A percentile compares a stretch with the other conserved stretches of the same genome.
These are phyloP conservation scores for Starmera stellimalicola DNA, from an alignment of 1,139 yeast genomes.

Conservation along the genomic window DNA sequence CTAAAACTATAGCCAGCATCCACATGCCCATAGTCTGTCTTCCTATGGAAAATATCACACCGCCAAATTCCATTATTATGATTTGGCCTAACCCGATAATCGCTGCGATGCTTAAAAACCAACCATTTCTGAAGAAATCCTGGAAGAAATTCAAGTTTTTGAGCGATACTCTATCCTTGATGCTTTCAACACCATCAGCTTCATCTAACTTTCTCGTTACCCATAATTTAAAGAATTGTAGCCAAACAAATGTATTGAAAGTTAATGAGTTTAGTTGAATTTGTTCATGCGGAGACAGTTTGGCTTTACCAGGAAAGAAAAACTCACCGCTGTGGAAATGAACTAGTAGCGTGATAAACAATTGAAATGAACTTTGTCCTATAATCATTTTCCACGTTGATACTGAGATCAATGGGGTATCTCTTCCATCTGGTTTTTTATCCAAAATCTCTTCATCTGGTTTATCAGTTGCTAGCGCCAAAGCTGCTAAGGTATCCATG, in stretches of 20 bases:
- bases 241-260: slow-evolving; percentile 95
- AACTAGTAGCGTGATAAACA: slow-evolving; percentile 64
- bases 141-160: slow-evolving; percentile 72
- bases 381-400: slow-evolving; percentile 99
- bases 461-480: slow-evolving; percentile 95
- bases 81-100: slow-evolving; percentile 81
- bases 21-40: slow-evolving; percentile 79
- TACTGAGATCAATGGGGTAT: slow-evolving; percentile 69
- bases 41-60: slow-evolving; percentile 81
- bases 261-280: slow-evolving; percentile 73
- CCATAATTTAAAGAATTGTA: slow-evolving; percentile 89
- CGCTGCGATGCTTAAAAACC: slow-evolving; percentile 60
- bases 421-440: slow-evolving; percentile 78
- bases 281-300: slow-evolving; percentile 34
- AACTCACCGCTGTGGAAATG: slow-evolving; percentile 69
- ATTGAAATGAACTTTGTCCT: slow-evolving; percentile 76
- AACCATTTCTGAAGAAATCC: slow-evolving; percentile 73
- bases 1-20: slow-evolving; percentile 83
- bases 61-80: slow-evolving; percentile 92
- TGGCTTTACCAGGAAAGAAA: slow-evolving; percentile 38
- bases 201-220: slow-evolving; percentile 91
- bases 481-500: slow-evolving; percentile 97
- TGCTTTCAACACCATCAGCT: slow-evolving; percentile 53
- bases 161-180: slow-evolving; percentile 48
- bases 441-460: slow-evolving; percentile 77